Conservation (phyloP, 805 yeast species). For the Saccharomyces mikatae region DNA sequence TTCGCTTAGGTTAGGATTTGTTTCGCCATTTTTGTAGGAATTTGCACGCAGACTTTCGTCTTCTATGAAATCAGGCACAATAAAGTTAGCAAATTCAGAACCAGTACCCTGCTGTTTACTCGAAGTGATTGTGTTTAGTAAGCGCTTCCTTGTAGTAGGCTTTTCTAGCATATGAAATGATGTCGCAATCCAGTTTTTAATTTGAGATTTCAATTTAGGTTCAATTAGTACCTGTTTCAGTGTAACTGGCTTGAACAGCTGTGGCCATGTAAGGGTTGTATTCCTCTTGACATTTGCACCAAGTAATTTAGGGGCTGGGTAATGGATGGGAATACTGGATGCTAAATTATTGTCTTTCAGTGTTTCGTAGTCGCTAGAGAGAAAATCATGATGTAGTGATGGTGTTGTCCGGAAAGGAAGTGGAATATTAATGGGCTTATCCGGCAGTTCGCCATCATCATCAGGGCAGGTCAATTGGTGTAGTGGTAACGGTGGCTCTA, state of each 20-base stretch:
- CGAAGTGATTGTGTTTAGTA: conserved; percentile 18
- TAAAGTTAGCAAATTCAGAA: conserved; percentile 29
- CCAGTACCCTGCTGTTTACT: conserved; percentile 13
- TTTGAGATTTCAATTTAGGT: conserved; percentile 11
- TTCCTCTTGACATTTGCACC: not conserved
- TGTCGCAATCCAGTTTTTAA: conserved; percentile 27
- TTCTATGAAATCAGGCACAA: conserved; percentile 27
- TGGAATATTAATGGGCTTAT: not conserved
- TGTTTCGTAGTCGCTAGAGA: not conserved
- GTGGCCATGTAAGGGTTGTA: conserved; percentile 22
- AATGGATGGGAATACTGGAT: not conserved
- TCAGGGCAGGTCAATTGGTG: conserved; percentile 11
- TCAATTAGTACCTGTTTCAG: conserved; percentile 28
- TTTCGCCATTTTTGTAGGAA: not conserved
- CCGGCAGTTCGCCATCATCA: not conserved
- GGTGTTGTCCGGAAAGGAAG: not conserved
- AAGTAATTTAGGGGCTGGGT: not conserved
- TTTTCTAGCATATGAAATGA: conserved; percentile 31
- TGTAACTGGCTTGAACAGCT: conserved; percentile 25
- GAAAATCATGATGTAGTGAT: not conserved
- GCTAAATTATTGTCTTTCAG: not conserved
- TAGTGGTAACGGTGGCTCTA: conserved; percentile 18
- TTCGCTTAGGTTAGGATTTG: conserved; percentile 15
- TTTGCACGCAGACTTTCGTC: conserved; percentile 5
- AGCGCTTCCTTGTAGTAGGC: conserved; percentile 29